phyloP scores from a whole-genome alignment of 495 filamentous ascomycete species.

The Podospora tetraspora region DNA sequence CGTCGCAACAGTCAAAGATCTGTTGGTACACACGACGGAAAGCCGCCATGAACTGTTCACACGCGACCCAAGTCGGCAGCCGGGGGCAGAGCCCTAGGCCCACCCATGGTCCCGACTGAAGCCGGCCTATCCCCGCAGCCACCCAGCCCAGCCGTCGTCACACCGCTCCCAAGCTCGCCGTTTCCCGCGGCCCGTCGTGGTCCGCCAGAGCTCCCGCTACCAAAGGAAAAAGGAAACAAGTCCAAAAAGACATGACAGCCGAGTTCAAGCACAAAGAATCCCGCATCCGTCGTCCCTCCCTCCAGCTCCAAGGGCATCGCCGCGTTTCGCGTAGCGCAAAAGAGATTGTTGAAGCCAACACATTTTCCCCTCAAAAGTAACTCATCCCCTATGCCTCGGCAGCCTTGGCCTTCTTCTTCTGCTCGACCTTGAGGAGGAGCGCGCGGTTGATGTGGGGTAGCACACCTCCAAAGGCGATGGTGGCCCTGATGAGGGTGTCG shows the following conservation, averaged over 20 bases:
- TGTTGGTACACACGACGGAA: neutral
- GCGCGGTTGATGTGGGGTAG: conserved; percentile 98
- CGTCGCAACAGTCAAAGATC: neutral
- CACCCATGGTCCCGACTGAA: neutral
- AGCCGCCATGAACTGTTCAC: neutral
- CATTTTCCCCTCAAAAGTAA: conserved; percentile 2
- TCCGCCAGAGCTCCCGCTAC: conserved; percentile 5
- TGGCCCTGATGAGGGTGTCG: conserved; percentile 94
- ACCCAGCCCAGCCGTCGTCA: neutral
- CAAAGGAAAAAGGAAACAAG: conserved; percentile 12
- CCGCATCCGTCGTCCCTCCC: neutral
- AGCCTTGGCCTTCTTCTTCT: conserved; percentile 94
- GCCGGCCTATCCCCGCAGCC: neutral
- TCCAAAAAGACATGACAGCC: conserved; percentile 7
- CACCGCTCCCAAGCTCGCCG: neutral
- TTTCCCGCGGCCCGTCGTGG: neutral
- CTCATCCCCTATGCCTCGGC: conserved; percentile 44
- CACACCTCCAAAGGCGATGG: conserved; percentile 97
- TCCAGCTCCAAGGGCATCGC: neutral
- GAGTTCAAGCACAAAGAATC: conserved; percentile 8
- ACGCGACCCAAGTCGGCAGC: neutral
- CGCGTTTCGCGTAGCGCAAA: neutral
- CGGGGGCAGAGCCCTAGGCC: neutral
- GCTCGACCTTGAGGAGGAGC: conserved; percentile 94
- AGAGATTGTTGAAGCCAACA: neutral